Conservation (phyloP, 371 early-diverging fungal species). For the Smittium mucronatum region DNA sequence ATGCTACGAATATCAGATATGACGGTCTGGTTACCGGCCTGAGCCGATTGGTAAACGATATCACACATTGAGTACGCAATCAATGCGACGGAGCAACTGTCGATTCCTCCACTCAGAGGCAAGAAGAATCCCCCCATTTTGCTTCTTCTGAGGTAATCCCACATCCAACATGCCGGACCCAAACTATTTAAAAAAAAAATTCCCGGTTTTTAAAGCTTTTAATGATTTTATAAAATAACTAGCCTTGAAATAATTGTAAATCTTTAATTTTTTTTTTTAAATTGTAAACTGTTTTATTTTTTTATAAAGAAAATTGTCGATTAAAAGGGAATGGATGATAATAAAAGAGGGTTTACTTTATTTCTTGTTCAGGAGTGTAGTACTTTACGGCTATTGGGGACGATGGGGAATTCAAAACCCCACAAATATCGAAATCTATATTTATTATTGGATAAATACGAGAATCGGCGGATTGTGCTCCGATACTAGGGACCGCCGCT, state of each 20-base stretch:
- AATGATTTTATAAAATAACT: constrained; percentile 18
- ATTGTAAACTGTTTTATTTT: not conserved
- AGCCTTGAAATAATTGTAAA: not conserved
- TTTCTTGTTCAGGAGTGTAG: constrained; percentile 6
- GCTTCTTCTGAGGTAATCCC: constrained; percentile 94
- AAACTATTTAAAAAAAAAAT: constrained; percentile 7
- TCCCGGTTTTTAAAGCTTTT: constrained; percentile 10
- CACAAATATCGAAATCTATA: constrained; percentile 33
- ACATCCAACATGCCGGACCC: constrained; percentile 98
- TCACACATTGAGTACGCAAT: constrained; percentile 93
- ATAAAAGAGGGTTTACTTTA: constrained; percentile 31
- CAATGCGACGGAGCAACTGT: constrained; percentile 85
- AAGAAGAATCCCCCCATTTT: constrained; percentile 83
- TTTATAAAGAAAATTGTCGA: too few relatives aligned
- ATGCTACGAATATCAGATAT: constrained; percentile 61
- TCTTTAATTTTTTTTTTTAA: not conserved
- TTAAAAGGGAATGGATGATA: too few relatives aligned
- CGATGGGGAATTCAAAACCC: not conserved
- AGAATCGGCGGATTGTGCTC: constrained; percentile 58
- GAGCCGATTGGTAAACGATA: constrained; percentile 57
- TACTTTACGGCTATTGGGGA: not conserved
- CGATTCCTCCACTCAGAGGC: constrained; percentile 93
- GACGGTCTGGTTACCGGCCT: constrained; percentile 46
- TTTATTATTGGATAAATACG: constrained; percentile 47
- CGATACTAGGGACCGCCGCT: constrained; percentile 52